phyloP scores from a whole-genome alignment of 2,329 filamentous ascomycete species.

The Elsinoe ampelina region DNA sequence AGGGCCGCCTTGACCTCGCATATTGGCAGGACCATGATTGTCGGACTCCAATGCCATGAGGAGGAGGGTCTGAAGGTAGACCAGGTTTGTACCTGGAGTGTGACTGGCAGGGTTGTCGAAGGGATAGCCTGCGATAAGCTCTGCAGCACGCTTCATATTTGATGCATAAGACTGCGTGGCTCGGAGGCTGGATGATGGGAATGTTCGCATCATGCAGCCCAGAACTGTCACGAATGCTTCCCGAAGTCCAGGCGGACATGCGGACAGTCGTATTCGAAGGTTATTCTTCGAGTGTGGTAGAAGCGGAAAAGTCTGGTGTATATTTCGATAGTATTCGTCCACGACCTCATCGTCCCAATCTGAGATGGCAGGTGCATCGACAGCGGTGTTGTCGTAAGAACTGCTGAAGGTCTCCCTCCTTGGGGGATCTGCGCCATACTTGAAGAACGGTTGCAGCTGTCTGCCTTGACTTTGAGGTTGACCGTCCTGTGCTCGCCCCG shows the following conservation, averaged over 20 bases:
- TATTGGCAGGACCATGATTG: constrained; percentile 41
- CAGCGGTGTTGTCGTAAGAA: constrained; percentile 21
- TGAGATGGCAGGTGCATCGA: constrained; percentile 21
- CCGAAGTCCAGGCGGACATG: constrained; percentile 48
- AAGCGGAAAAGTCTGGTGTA: constrained; percentile 60
- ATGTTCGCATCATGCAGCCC: constrained; percentile 49
- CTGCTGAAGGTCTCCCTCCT: constrained; percentile 23
- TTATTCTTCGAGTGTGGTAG: constrained; percentile 49
- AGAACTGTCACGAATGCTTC: constrained; percentile 58
- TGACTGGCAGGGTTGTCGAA: constrained; percentile 36
- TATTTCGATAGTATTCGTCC: constrained; percentile 49
- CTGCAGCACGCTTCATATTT: constrained; percentile 34
- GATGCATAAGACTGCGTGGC: constrained; percentile 28
- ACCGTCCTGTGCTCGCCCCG: neutral
- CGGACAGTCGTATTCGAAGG: constrained; percentile 48
- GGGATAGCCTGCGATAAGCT: constrained; percentile 36
- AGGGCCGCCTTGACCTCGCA: constrained; percentile 37
- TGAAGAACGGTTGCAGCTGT: constrained; percentile 26
- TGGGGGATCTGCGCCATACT: constrained; percentile 21
- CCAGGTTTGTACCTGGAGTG: constrained; percentile 35
- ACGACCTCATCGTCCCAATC: constrained; percentile 40
- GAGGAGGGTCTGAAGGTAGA: constrained; percentile 59
- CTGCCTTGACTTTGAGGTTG: neutral
- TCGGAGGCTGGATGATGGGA: constrained; percentile 30
- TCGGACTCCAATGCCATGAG: constrained; percentile 59